Conservation (phyloP, 2,329 filamentous ascomycete genomes). For the Diaporthe caulivora region DNA sequence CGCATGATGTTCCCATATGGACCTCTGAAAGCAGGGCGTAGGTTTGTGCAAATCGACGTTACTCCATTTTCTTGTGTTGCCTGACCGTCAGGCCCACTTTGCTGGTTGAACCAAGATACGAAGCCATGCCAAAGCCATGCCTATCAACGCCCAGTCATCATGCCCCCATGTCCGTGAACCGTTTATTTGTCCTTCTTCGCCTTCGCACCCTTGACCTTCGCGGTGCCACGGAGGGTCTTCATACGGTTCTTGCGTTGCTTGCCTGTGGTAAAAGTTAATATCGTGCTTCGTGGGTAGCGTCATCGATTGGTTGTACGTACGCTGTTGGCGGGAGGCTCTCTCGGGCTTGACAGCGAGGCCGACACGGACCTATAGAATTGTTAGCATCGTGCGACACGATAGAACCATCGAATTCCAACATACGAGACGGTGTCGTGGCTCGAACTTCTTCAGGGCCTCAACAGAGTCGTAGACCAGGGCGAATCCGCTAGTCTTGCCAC, state of each 20-base stretch:
- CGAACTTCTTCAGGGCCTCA: slow-evolving; percentile 99
- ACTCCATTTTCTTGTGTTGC: slow-evolving; percentile 33
- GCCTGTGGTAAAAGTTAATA: slow-evolving; percentile 69
- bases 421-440: slow-evolving; percentile 92
- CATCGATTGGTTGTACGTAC: slow-evolving; percentile 73
- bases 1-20: neutral
- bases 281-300: neutral
- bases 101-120: slow-evolving; percentile 32
- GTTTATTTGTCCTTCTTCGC: slow-evolving; percentile 94
- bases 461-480: slow-evolving; percentile 98
- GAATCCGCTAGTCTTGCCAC: slow-evolving; percentile 99
- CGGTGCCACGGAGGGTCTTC: slow-evolving; percentile 98
- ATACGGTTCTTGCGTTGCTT: slow-evolving; percentile 99
- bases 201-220: slow-evolving; percentile 96
- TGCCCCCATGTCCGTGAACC: slow-evolving; percentile 48
- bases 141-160: slow-evolving; percentile 31
- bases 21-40: neutral
- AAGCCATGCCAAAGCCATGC: slow-evolving; percentile 31
- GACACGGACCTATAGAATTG: slow-evolving; percentile 74
- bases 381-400: neutral
- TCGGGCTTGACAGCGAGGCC: slow-evolving; percentile 94
- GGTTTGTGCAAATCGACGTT: slow-evolving; percentile 26
- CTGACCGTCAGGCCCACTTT: slow-evolving; percentile 19
- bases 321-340: slow-evolving; percentile 98
- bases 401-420: neutral